Base-by-base conservation (phyloP, 2,329 filamentous ascomycete species). In the Ceratocystis huliohia region DNA sequence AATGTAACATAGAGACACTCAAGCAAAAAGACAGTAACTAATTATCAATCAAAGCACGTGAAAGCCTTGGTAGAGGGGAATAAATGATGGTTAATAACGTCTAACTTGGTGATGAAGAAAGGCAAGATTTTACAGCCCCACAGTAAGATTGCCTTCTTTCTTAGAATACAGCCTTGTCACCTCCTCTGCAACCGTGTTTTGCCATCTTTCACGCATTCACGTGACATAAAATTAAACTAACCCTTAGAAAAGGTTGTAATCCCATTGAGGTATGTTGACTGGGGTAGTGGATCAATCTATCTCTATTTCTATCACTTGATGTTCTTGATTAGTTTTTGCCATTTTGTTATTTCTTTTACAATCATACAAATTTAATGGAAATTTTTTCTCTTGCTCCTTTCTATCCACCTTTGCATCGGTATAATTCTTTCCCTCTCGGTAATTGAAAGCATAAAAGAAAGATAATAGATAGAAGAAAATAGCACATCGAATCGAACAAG, bases 391-490 rank as follows among this genome's bases (percentile, higher is more conserved):
- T 13, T 25, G n/a, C 53, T 30, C 53, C 53, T 17, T 22, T 48
- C n/a, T 48, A n/a, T 10, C 46, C 46, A 48, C 20, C n/a, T n/a
- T 22, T 10, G n/a, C 1, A 33, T 17, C 22, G 53, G 13, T 37
- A 63, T 17, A 28, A 30, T 44, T 45, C 28, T 63, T 63, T 63
- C n/a, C 61, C 17, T 63, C 61, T n/a, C 22, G 3, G 13, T 1
- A 20, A 63, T 46, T 30, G 28, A 63, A 25, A 37, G n/a, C 25
- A 50, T 13, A 53, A 66, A 44, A 25, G 44, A 61, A 62, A 53
- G 37, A 48, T 45, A 61, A 53, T 61, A 66, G 15, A 62, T 44
- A 50, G 44, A 61, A 65, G 28, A 37, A 33, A 65, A 65, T 45
- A 33, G 57, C 22, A 63, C 8, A 45, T 53, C 44, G 44, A 28